phyloP scores from a whole-genome alignment of 1,284 basidiomycete species.

The Porodaedalea pini region DNA sequence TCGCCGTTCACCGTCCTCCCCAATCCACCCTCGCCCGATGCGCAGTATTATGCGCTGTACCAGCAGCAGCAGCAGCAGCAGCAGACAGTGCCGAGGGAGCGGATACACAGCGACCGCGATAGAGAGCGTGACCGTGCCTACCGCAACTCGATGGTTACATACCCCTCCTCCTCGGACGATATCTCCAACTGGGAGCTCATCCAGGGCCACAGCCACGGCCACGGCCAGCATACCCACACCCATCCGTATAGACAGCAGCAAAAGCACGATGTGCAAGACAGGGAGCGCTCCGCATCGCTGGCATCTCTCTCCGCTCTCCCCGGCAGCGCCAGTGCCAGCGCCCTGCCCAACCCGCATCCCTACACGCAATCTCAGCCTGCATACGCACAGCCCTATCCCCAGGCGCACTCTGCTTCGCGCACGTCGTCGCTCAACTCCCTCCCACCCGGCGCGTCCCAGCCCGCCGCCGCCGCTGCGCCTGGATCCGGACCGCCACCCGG shows the following conservation, averaged over 20 bases:
- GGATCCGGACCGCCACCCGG: background rate
- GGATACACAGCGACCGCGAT: background rate
- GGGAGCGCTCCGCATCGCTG: conserved; percentile 9
- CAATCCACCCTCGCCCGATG: conserved; percentile 1
- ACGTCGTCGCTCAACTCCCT: conserved; percentile 17
- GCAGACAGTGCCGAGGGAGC: background rate
- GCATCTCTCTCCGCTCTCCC: background rate
- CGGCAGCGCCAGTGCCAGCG: background rate
- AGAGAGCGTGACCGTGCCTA: conserved; percentile 1
- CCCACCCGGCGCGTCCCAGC: conserved; percentile 6
- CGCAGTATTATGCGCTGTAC: background rate
- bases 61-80: conserved; percentile 2
- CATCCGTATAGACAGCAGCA: conserved; percentile 8
- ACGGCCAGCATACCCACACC: background rate
- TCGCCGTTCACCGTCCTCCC: conserved; percentile 11
- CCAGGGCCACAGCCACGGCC: background rate
- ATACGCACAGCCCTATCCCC: conserved; percentile 3
- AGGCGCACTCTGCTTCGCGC: conserved; percentile 5
- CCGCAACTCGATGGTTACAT: conserved; percentile 8
- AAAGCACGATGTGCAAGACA: background rate
- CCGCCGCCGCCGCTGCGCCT: background rate
- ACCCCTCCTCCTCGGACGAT: conserved; percentile 1
- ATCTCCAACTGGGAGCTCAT: conserved; percentile 9
- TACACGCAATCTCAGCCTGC: background rate
- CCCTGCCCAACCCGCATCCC: background rate